These are phyloP conservation scores for Monosporozyma solicola DNA, from an alignment of 805 yeast genomes.

Conservation along the genomic window DNA sequence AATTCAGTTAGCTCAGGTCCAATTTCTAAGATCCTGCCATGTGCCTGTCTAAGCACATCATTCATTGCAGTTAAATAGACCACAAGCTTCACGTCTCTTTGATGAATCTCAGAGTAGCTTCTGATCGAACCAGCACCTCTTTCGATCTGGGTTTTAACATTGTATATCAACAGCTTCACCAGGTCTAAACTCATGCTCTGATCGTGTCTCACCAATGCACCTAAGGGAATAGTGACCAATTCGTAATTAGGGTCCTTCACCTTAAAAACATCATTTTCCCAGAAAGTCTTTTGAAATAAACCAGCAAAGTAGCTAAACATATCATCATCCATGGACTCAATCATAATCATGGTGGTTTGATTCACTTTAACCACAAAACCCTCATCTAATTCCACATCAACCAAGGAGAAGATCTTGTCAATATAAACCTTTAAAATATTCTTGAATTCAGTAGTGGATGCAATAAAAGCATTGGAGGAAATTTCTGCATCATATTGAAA, in stretches of 20 bases:
- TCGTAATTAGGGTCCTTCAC: conserved; percentile 54
- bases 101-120: conserved; percentile 54
- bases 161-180: conserved; percentile 25
- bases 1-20: conserved; percentile 38
- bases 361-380: conserved; percentile 33
- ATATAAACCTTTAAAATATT: conserved; percentile 49
- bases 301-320: conserved; percentile 39
- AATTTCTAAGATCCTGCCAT: conserved; percentile 37
- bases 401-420: conserved; percentile 49
- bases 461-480: conserved; percentile 50
- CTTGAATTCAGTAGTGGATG: conserved; percentile 65
- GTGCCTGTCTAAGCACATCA: conserved; percentile 64
- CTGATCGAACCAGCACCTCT: conserved; percentile 78
- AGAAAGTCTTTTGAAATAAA: conserved; percentile 32
- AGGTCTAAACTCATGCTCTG: conserved; percentile 15
- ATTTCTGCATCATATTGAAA: conserved; percentile 37
- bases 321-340: conserved; percentile 54
- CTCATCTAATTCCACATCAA: conserved; percentile 44
- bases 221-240: conserved; percentile 62
- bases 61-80: conserved; percentile 63
- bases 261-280: conserved; percentile 44
- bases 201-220: conserved; percentile 60
- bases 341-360: conserved; percentile 38
- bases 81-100: conserved; percentile 68
- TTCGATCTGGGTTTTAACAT: conserved; percentile 55